Base-by-base conservation (phyloP, 306 rosid genomes). In the Rosa multiflora region DNA sequence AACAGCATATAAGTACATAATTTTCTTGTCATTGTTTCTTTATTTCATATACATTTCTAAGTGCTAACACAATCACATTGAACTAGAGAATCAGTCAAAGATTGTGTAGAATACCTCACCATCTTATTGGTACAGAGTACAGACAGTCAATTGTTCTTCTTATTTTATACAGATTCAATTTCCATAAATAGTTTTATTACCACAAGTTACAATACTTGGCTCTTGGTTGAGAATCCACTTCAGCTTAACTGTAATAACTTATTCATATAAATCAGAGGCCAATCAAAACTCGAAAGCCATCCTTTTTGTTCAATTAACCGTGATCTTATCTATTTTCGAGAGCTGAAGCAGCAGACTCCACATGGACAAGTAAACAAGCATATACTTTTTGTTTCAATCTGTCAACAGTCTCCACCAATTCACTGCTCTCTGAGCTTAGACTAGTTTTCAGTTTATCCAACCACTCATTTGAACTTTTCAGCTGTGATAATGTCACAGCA, bases 381-480 rank as follows among this genome's bases (percentile, higher is more conserved):
- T 87, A 95, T 37, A 90, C 86, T 80, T 93, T 93, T 74, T 90
- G 82, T 86, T 95, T 93, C 87, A 95, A 69, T 80, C 86, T 81
- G 37, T 90, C 93, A 56, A 95, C 49, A 7, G 86, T 86, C 87
- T 88, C 94, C 42, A 68, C 56, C 76, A 82, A 42, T 42, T 68
- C 88, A 32, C 74, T 88, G 72, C 73, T 85, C 42, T 74, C 91
- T 9, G 88, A 59, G 84, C 76, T 81, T 39, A 84, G 76, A 61
- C 79, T 85, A 69, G 73, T 81, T 79, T 83, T 83, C 23, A 91
- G 81, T 68, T 86, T 91, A 23, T 95, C 99, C 86, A 95, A 84
- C 98, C 98, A 95, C 80, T 90, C 96, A n/a, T 90, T 91, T 71
- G 96, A 91, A 56, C 85, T 85, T 87, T 95, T 95, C 81, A 95